Evolutionary conservation across 2,329 filamentous ascomycete genomes (phyloP), one percentile per base, ranked within the genome.

Genomic region (Cladophialophora yegresii): DNA sequence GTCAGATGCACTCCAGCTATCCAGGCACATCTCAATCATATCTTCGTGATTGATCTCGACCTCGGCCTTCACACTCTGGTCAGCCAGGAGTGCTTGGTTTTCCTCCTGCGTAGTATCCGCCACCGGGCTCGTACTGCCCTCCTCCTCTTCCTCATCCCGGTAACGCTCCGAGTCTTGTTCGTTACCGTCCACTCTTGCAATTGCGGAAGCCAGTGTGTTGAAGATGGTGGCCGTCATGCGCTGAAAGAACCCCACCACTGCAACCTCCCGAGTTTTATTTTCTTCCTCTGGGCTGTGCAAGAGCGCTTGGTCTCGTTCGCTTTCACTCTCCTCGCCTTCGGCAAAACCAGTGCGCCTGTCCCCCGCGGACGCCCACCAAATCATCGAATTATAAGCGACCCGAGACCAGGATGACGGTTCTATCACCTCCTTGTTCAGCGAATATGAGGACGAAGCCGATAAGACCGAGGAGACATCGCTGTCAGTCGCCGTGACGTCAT

Each of bases 351-450:
- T 80, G 30, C 84, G 81, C 66, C 82, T 81, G 72, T 88, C 86
- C 58, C 86, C 86, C 2, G 86, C 86, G 0, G 84, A 86, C 3
- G 86, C 86, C 86, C 86, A 89, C 85, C 86, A 89, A 72, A 88
- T 85, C 75, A 88, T 86, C 40, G 84, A 84, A 2, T 80, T 80
- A 72, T 88, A 88, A 2, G 85, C 86, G 36, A 87, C 77, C 4
- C 82, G 80, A 5, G 83, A 79, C 86, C 86, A 88, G 0, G 83
- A 84, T 43, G 82, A 75, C 2, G 84, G 81, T 69, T 88, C 85
- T 8, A 85, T 81, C 1, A 84, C 73, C 2, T 77, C 72, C 51
- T 75, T 77, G 32, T 68, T 59, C 22, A 76, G 76, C 7, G 78
- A 80, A 64, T 77, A 77, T 0, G 77, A 78, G 8, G 79, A 80